A percentile compares a stretch with the other conserved stretches of the same genome.
These are phyloP conservation scores for Geotrichum candidum DNA, from an alignment of 1,139 yeast species.

Conservation along the genomic window DNA sequence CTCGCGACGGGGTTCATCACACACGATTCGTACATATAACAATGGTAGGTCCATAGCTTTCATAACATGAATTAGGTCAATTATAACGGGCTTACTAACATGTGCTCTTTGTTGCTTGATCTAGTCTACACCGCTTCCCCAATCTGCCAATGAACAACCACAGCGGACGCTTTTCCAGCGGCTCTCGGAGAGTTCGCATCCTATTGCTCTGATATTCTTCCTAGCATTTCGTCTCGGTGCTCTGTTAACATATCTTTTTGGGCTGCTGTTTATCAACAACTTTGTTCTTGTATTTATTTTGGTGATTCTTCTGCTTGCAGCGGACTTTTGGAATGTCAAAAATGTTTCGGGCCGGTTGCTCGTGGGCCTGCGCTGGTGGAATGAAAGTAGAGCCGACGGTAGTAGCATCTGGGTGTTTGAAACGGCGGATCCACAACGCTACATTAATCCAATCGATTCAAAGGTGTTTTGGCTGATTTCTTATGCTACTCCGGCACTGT, in stretches of 20 bases:
- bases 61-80: not conserved
- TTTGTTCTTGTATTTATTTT: slow-evolving; percentile 74
- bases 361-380: slow-evolving; percentile 96
- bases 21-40: not conserved
- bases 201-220: slow-evolving; percentile 63
- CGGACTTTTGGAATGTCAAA: slow-evolving; percentile 91
- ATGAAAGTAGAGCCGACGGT: slow-evolving; percentile 47
- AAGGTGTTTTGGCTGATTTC: slow-evolving; percentile 79
- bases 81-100: not conserved
- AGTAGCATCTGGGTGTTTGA: slow-evolving; percentile 86
- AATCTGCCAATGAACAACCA: slow-evolving; percentile 6
- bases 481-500: slow-evolving; percentile 66
- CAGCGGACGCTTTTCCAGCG: slow-evolving; percentile 35
- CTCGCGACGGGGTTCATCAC: not conserved
- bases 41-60: not conserved
- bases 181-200: slow-evolving; percentile 68
- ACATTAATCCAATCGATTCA: slow-evolving; percentile 87
- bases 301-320: slow-evolving; percentile 67
- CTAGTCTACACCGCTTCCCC: slow-evolving; percentile 12
- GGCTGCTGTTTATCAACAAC: slow-evolving; percentile 56
- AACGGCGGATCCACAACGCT: slow-evolving; percentile 73
- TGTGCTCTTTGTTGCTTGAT: not conserved
- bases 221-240: slow-evolving; percentile 57
- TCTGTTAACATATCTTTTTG: slow-evolving; percentile 60
- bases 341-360: slow-evolving; percentile 83